Base-by-base conservation (phyloP, 1,139 yeast genomes). In the Taphrina betulina region DNA sequence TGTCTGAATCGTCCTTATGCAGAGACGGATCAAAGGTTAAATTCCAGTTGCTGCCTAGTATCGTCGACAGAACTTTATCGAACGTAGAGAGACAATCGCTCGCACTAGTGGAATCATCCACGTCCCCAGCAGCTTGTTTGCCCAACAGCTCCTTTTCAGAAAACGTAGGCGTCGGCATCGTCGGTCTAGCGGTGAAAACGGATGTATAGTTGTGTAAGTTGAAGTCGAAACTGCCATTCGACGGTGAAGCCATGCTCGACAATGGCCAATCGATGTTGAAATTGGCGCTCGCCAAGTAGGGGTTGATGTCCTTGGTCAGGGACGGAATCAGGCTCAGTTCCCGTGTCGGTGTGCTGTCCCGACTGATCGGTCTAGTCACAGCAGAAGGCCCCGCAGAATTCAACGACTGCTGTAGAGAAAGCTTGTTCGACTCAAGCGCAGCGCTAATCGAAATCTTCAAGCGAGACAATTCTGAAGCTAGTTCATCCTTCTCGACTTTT, bases 401-500 rank as follows among this genome's bases (percentile, higher is more conserved):
- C 1, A 48, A 31, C 10, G 53, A 31, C 10, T 38, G 38, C n/a
- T 34, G 28, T 5, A 24, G 35, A 26, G 41, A 45, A 17, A 38
- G 46, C 23, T 37, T 48, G 14, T 29, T 48, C 8, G 44, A 37
- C 16, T 29, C 37, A 14, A 35, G 34, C 5, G 40, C 46, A 14
- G 40, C 37, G 10, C 46, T 26, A 12, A 42, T 34, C 17, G 46
- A 38, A 31, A 50, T 33, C 40, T 50, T 50, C 23, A 50, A 33
- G 5, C 43, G 23, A 7, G 41, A 36, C 23, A 52, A 16, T 37
- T 52, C 50, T 3, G 40, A 33, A 10, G 42, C 40, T 16, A 52
- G 50, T 12, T 42, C 50, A 16, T 42, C 56, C 40, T 42, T 63
- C 53, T 59, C 63, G 16, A 29, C 53, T 23, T 59, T 60, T 14